Conservation (phyloP, 2,329 filamentous ascomycete species). For the Elsinoe ampelina region DNA sequence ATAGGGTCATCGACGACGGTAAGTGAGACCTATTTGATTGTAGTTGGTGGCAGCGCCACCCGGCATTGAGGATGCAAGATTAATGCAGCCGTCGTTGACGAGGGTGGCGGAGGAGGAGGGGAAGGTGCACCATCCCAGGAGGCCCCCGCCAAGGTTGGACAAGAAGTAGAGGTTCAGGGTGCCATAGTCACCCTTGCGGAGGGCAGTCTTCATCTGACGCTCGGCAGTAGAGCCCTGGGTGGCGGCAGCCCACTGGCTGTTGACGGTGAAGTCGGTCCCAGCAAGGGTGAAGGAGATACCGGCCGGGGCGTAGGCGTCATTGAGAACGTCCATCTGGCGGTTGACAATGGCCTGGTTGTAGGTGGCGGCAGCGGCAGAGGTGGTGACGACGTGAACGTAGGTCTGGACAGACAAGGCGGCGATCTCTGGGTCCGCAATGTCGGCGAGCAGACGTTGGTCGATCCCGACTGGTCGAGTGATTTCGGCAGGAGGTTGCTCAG, state of each 20-base stretch:
- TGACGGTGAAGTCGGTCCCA: constrained; percentile 42
- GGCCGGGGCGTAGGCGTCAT: constrained; percentile 40
- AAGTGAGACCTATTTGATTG: too few species aligned
- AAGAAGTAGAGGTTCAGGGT: constrained; percentile 54
- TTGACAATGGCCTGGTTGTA: constrained; percentile 34
- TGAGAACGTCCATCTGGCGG: constrained; percentile 31
- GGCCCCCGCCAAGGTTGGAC: constrained; percentile 38
- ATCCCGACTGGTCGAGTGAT: constrained; percentile 2
- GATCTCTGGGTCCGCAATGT: not conserved
- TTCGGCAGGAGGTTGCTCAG: constrained; percentile 1
- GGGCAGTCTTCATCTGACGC: constrained; percentile 43
- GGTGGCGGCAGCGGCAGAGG: constrained; percentile 26
- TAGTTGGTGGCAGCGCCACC: constrained; percentile 41
- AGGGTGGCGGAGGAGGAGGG: constrained; percentile 33
- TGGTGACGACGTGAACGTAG: constrained; percentile 40
- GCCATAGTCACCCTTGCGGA: constrained; percentile 45
- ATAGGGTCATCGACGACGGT: too few species aligned
- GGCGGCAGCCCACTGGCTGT: constrained; percentile 45
- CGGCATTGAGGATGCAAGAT: constrained; percentile 49
- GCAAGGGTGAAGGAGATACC: constrained; percentile 43
- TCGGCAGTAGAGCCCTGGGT: constrained; percentile 38
- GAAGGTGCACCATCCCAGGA: constrained; percentile 48
- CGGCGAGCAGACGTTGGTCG: not conserved
- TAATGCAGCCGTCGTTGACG: constrained; percentile 47
- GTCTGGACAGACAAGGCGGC: constrained; percentile 30